Base-by-base conservation (phyloP, 306 rosid species). In the Phaseolus lunatus region DNA sequence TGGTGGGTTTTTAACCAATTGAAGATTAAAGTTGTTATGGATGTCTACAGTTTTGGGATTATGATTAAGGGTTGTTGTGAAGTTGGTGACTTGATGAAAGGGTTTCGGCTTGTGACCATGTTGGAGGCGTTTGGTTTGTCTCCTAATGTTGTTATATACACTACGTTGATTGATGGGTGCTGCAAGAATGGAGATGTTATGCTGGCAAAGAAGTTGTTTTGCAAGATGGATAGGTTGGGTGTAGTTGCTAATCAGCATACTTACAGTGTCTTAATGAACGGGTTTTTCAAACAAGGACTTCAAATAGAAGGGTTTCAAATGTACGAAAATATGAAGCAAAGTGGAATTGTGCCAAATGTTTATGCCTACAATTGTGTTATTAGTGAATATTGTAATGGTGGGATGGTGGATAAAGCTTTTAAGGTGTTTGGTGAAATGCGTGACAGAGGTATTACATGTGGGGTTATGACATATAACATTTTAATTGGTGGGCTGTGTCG, bases 91-190 rank as follows among this genome's bases (percentile, higher is more conserved):
- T 78, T 94, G 80, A 80, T 71, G 53, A 84, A 68, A 73, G 88
- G 97, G 44, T 90, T 85, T 80, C 82, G 78, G 70, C 85, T 90
- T 82, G 71, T 91, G 75, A 88, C 31, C 59, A 87, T 82, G 78
- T 43, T 87, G 86, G 83, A 77, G 67, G 78, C 67, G 57, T 37
- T 76, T 70, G 85, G 88, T 33, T 52, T 80, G 81, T 73, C 91
- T 83, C 90, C 90, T 7, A 90, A 89, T 77, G 90, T 86, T 77
- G 93, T 88, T 44, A 85, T 90, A 67, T 89, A 80, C 71, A 86
- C 98, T 75, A 88, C 86, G 13, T 57, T 93, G 89, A 87, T 93
- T 24, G 90, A 90, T 58, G 98, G 96, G 50, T 93, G 89, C 68
- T 91, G 93, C 83, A 91, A 88, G 80, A 91, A 69, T 73, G 90